These are phyloP conservation scores for Erythrobasidium hasegawianum DNA, from an alignment of 1,284 basidiomycete species.

Conservation along the genomic window DNA sequence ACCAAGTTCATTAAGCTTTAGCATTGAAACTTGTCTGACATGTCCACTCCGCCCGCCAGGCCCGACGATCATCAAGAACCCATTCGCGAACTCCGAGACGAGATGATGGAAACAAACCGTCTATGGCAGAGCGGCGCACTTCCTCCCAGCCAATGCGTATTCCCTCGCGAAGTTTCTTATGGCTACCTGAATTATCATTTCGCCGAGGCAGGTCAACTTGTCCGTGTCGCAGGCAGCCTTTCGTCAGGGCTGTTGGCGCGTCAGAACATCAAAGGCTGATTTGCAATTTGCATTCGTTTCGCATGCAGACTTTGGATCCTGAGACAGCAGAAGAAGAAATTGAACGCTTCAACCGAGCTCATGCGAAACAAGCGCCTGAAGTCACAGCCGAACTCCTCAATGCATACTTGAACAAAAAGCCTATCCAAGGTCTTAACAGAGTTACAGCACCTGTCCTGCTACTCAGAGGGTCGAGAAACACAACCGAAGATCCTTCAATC, in stretches of 20 bases:
- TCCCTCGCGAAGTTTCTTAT: not conserved
- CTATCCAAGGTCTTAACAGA: not conserved
- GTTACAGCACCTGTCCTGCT: constrained; percentile 9
- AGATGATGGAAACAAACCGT: not conserved
- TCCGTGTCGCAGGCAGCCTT: not conserved
- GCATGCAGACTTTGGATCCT: not conserved
- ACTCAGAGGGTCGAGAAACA: constrained; percentile 24
- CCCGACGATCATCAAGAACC: constrained; percentile 1
- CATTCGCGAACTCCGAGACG: constrained; percentile 4
- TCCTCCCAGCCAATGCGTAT: not conserved
- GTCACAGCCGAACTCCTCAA: constrained; percentile 1
- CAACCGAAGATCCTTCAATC: constrained; percentile 23
- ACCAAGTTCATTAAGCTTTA: too few species aligned
- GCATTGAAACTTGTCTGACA: too few species aligned
- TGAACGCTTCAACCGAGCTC: not conserved
- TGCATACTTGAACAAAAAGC: not conserved
- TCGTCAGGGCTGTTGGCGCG: not conserved
- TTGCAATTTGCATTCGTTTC: not conserved
- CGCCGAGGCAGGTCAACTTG: constrained; percentile 3
- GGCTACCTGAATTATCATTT: constrained; percentile 1
- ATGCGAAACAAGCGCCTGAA: not conserved
- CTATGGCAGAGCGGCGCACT: not conserved
- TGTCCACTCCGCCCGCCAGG: not conserved
- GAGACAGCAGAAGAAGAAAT: not conserved
- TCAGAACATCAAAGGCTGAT: not conserved